These are phyloP conservation scores for Ajuga reptans DNA, from an alignment of 305 asterid species.

Conservation along the genomic window DNA sequence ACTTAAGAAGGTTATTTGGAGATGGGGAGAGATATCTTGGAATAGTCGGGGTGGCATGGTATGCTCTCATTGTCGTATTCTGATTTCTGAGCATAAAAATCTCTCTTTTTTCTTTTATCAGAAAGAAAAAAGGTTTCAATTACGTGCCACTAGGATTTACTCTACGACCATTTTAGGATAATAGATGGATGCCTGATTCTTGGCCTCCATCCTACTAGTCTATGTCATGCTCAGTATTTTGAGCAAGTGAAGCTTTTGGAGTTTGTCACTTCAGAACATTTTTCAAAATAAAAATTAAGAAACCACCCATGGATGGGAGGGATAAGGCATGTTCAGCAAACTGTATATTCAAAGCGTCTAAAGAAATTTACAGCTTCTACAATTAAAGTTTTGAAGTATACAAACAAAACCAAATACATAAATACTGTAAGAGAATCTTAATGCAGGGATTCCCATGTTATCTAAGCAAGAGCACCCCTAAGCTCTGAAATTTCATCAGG, in stretches of 20 bases:
- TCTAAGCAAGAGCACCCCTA: too few relatives aligned
- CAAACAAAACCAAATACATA: too few relatives aligned
- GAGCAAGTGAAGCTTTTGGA: not conserved
- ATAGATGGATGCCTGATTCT: slow-evolving; percentile 8
- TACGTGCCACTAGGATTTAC: slow-evolving; percentile 5
- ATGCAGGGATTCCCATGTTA: too few relatives aligned
- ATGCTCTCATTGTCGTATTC: slow-evolving; percentile 24
- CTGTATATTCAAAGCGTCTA: too few relatives aligned
- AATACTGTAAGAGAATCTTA: too few relatives aligned
- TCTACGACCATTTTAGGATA: not conserved
- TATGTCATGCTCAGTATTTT: not conserved
- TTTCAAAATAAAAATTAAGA: too few relatives aligned
- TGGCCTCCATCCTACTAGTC: not conserved
- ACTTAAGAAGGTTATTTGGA: slow-evolving; percentile 36
- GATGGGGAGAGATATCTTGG: slow-evolving; percentile 63
- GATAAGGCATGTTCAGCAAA: too few relatives aligned
- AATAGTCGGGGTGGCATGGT: slow-evolving; percentile 70
- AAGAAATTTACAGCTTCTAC: too few relatives aligned
- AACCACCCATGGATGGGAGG: too few relatives aligned
- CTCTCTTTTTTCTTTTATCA: too few relatives aligned
- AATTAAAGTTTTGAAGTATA: too few relatives aligned
- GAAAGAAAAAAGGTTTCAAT: not conserved
- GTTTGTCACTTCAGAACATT: not conserved
- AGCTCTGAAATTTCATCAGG: too few relatives aligned
- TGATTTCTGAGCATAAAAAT: not conserved